Base-by-base conservation (phyloP, 2,329 filamentous ascomycete species). In the Diplodia sapinea region DNA sequence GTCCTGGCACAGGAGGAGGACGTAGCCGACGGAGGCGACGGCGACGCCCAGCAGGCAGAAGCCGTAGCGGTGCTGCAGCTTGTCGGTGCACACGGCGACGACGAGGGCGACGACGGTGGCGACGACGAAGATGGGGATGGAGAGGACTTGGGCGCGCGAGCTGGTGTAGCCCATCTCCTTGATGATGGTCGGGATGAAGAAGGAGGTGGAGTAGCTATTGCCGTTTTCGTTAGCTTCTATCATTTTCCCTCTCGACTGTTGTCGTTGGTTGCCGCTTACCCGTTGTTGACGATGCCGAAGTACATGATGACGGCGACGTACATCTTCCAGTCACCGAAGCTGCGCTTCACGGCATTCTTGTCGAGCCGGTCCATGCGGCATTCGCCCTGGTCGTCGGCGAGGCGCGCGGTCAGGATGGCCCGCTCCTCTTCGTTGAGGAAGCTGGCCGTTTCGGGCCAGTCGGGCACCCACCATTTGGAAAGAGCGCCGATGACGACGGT, bases 1-100 rank as follows among this genome's bases (percentile, higher is more conserved):
- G 1, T 76, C 74, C 29, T 77, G 76, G 40, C 78, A 76, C 20
- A 80, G 79, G 1, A 83, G 78, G 13, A 82, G 79, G 13, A 80
- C 78, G 4, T 81, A 78, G 1, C 79, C 74, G 2, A 82, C 70
- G 74, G 81, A 79, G 31, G 77, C 71, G 3, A 79, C 66, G 2
- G 31, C 40, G 31, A 72, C 69, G 0, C 74, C 71, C 9, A 72
- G 72, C 1, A 72, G 71, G 38, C 75, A 69, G 68, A 75, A 75
- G 1, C 73, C 74, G 69, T 73, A 70, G 8, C 73, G 72, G 71
- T 72, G 72, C 63, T 71, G 72, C 57, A 74, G 72, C 9, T 72
- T 70, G 67, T 76, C 73, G 9, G 74, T 72, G 15, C 72, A 69
- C 13, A 70, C 68, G 4, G 73, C 71, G 26, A 73, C 72, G 50